Evolutionary conservation across 2,329 filamentous ascomycete species (phyloP).

Genomic region (Verticillium longisporum): DNA sequence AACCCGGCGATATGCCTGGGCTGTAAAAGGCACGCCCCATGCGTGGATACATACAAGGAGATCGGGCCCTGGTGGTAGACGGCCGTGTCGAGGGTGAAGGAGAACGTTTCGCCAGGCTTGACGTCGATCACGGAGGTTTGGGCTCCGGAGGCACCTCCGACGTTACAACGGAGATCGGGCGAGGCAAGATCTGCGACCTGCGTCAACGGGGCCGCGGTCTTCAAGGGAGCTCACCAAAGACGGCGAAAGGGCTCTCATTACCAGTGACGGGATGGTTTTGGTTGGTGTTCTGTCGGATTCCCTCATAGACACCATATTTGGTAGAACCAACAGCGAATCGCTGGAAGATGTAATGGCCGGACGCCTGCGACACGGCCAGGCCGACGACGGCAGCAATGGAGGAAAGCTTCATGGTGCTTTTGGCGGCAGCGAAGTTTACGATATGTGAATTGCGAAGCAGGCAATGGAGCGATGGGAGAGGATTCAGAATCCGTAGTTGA

Average conservation of each 20-base stretch:
- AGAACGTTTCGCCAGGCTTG: slow-evolving; percentile 25
- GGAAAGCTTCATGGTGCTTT: slow-evolving; percentile 6
- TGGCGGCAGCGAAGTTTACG: background rate
- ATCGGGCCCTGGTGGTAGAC: slow-evolving; percentile 32
- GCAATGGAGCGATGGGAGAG: no score
- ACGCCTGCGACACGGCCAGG: slow-evolving; percentile 6
- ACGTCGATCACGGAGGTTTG: slow-evolving; percentile 22
- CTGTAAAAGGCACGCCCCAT: background rate
- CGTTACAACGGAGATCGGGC: slow-evolving; percentile 30
- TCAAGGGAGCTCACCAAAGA: no score
- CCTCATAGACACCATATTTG: slow-evolving; percentile 19
- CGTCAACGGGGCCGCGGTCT: background rate
- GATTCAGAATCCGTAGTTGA: background rate
- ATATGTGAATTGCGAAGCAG: background rate
- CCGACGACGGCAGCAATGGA: slow-evolving; percentile 2
- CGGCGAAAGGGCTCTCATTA: background rate
- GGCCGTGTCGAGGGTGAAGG: slow-evolving; percentile 27
- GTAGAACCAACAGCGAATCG: slow-evolving; percentile 17
- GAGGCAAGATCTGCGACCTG: slow-evolving; percentile 23
- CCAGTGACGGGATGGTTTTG: slow-evolving; percentile 27
- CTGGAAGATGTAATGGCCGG: slow-evolving; percentile 23
- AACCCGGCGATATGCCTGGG: background rate
- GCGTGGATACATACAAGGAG: slow-evolving; percentile 21
- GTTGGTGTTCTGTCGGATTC: slow-evolving; percentile 29
- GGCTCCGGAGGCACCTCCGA: slow-evolving; percentile 20